Conservation (phyloP, 2,329 filamentous ascomycete genomes). For the Neophaeococcomyces aloes region DNA sequence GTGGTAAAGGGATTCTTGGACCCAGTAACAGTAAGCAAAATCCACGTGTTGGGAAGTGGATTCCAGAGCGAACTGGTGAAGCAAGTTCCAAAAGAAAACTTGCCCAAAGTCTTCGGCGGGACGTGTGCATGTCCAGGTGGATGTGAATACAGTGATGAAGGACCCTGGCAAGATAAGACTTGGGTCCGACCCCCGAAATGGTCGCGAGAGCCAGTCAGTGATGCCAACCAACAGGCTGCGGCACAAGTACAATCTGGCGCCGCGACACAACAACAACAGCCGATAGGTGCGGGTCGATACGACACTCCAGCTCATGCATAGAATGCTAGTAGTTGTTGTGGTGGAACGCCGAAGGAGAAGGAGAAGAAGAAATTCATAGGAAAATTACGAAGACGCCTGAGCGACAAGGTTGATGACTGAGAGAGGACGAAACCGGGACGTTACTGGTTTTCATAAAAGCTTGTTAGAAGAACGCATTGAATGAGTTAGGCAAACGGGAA, state of each 20-base stretch:
- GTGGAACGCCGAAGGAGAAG: background rate
- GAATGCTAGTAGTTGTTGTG: conserved; percentile 1
- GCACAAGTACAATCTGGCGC: conserved; percentile 10
- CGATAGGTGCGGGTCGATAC: conserved; percentile 2
- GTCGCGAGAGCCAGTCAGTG: conserved; percentile 25
- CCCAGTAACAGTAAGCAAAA: conserved; percentile 93
- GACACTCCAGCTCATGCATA: conserved; percentile 7
- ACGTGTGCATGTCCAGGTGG: conserved; percentile 70
- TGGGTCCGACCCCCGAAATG: conserved; percentile 37
- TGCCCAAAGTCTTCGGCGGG: conserved; percentile 79
- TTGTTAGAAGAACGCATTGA: too few species aligned
- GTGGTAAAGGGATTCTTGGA: conserved; percentile 91
- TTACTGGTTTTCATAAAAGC: background rate
- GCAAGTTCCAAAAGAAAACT: conserved; percentile 81
- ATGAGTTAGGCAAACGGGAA: too few species aligned
- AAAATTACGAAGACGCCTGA: conserved; percentile 1
- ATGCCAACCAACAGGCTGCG: conserved; percentile 14
- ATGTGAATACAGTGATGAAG: conserved; percentile 76
- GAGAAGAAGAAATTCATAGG: background rate
- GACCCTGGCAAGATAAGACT: conserved; percentile 60
- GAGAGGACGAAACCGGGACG: background rate
- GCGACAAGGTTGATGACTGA: background rate
- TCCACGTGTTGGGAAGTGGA: conserved; percentile 69
- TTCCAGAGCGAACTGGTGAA: conserved; percentile 76
- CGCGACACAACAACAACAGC: background rate